phyloP scores from a whole-genome alignment of 179 eudicot genomes.

The Nepenthes alata region DNA sequence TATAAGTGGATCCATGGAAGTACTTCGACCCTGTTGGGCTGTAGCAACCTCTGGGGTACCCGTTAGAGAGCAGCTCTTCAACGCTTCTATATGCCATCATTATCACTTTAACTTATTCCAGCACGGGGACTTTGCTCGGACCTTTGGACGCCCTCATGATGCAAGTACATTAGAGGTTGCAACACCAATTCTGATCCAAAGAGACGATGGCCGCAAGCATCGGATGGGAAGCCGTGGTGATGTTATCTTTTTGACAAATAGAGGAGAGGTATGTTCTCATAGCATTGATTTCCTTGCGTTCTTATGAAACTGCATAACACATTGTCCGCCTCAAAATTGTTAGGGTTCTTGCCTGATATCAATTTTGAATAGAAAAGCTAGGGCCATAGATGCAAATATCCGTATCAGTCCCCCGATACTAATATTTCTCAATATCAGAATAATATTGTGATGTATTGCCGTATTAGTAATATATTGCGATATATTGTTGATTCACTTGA shows the following conservation, averaged over 20 bases:
- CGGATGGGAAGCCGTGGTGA: slow-evolving; percentile 90
- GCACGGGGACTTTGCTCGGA: slow-evolving; percentile 77
- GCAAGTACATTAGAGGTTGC: slow-evolving; percentile 84
- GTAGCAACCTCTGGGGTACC: slow-evolving; percentile 99
- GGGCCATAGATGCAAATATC: too few relatives aligned
- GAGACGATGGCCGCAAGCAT: slow-evolving; percentile 70
- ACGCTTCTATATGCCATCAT: slow-evolving; percentile 94
- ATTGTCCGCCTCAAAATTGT: too few relatives aligned
- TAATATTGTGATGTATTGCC: too few relatives aligned
- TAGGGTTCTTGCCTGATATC: too few relatives aligned
- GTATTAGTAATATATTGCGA: too few relatives aligned
- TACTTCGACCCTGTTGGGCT: slow-evolving; percentile 98
- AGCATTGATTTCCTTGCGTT: neutral
- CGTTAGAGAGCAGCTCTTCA: slow-evolving; percentile 95
- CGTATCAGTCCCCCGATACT: too few relatives aligned
- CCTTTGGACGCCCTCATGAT: slow-evolving; percentile 52
- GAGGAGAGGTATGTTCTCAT: slow-evolving; percentile 71
- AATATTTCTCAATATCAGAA: too few relatives aligned
- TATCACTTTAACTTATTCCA: slow-evolving; percentile 68
- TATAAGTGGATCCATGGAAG: slow-evolving; percentile 98
- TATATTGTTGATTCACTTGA: too few relatives aligned
- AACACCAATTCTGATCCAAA: slow-evolving; percentile 82
- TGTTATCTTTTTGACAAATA: slow-evolving; percentile 76
- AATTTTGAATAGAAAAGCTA: too few relatives aligned
- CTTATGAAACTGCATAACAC: neutral